phyloP scores from a whole-genome alignment of 2,329 filamentous ascomycete species.

The Ambrosiella beaveri region DNA sequence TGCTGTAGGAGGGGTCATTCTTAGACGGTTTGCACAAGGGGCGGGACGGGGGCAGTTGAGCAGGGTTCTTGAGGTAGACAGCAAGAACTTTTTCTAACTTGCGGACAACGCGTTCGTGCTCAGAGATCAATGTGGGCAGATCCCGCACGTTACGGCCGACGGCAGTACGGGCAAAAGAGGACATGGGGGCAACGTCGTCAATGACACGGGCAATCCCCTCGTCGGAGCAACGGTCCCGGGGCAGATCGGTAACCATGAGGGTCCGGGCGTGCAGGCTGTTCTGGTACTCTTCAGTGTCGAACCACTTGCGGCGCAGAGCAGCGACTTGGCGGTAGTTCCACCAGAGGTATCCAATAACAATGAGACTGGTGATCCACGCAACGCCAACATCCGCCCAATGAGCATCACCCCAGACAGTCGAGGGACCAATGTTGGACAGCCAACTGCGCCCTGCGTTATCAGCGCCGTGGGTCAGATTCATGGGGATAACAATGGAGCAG shows the following conservation, averaged over 20 bases:
- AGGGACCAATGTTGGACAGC: slow-evolving; percentile 44
- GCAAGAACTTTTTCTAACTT: slow-evolving; percentile 69
- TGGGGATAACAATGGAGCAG: slow-evolving; percentile 60
- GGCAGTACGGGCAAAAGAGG: slow-evolving; percentile 60
- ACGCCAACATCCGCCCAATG: slow-evolving; percentile 44
- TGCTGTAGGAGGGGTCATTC: slow-evolving; percentile 51
- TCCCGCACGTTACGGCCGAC: slow-evolving; percentile 87
- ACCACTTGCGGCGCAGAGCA: slow-evolving; percentile 57
- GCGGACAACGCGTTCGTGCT: slow-evolving; percentile 67
- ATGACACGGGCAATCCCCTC: slow-evolving; percentile 76
- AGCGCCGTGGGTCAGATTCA: slow-evolving; percentile 40
- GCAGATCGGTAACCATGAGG: slow-evolving; percentile 57
- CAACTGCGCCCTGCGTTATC: slow-evolving; percentile 20
- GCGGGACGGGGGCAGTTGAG: slow-evolving; percentile 56
- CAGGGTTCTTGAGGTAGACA: slow-evolving; percentile 78
- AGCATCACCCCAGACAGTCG: slow-evolving; percentile 31
- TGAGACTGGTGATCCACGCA: slow-evolving; percentile 51
- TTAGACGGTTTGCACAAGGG: slow-evolving; percentile 68
- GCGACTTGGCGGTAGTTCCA: slow-evolving; percentile 68
- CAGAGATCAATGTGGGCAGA: slow-evolving; percentile 65
- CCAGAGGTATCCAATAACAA: slow-evolving; percentile 71
- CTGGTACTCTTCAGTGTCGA: slow-evolving; percentile 76
- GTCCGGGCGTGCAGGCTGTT: slow-evolving; percentile 64
- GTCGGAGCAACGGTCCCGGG: slow-evolving; percentile 57
- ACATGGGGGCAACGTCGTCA: slow-evolving; percentile 61